Base-by-base conservation (phyloP, 257 asterid species). In the Jaltomata sinuosa region DNA sequence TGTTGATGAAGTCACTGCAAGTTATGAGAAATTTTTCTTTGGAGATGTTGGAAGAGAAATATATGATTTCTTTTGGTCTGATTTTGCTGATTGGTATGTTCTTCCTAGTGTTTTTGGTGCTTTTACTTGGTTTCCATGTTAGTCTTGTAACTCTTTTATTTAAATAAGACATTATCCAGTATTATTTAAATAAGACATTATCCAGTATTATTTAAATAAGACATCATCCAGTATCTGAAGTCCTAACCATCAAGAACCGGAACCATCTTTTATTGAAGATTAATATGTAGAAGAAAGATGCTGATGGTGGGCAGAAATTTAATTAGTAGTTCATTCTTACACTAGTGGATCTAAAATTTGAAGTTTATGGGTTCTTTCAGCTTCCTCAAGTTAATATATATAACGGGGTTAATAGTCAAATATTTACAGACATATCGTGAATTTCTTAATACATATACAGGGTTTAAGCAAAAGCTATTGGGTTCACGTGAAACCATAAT, bases 21-120 rank as follows among this genome's bases (percentile, higher is more conserved):
- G 98, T 88, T 96, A 96, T 83, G 98, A 96, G 87, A 96, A 93
- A 86, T 89, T 89, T 83, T 96, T 93, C 94, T 93, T 93, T 84
- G 97, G 98, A 87, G 99, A 96, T 85, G 97, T 94, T 86, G 98
- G 92, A 57, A 90, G 98, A 89, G 99, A 94, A 89, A 84, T 92
- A 42, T 96, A 94, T 87, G 98, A 96, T 87, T 96, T 96, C 94
- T 93, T 96, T 87, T 96, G 99, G 99, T 93, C 93, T 71, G 98
- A 94, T 88, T 96, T 93, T 91, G 99, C 99, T 82, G 99, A 96
- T 88, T 96, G 99, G 99, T 96, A 89, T 76, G 91, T 80, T 82
- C 32, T 74, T 78, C 45, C 82, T 15, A 18, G 59, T 16, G 18
- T 9, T 76, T 47, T 76, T 47, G 25, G 36, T 36, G 49, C 83